Base-by-base conservation (phyloP, 1,139 yeast genomes). In the Pneumocystis wakefieldiae region DNA sequence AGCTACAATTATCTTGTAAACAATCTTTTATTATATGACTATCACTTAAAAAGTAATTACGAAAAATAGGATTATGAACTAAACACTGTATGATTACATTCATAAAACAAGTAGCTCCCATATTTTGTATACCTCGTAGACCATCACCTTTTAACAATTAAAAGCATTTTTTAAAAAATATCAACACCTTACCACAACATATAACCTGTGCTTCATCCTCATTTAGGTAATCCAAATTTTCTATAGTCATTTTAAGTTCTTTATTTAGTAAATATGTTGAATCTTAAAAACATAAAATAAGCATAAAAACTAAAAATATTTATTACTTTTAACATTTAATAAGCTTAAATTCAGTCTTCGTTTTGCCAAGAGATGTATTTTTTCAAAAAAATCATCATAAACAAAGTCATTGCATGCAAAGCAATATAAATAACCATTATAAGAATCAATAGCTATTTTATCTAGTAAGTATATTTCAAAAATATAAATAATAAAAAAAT, bases 31-130 rank as follows among this genome's bases (percentile, higher is more conserved):
- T 71, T 64, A 76, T 74, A 70, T 83, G 86, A 28, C 84, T 86
- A 59, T 88, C 91, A 59, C 84, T 79, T 73, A 92, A 79, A 69
- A 87, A 89, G 67, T 85, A 86, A 69, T 83, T 81, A 66, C 92
- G 81, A 59, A 92, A 80, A 64, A 88, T 78, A 12, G 97, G 97
- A 71, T 91, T 91, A 73, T 92, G 97, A 62, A 92, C 78, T 59
- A 91, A 75, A 0, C 95, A 83, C 75, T 92, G 98, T 59, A 92
- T 75, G 19, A 90, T 83, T 55, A 94, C 87, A 68, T 95, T 87
- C 87, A 92, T 91, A 75, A 88, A 92, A 75, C 98, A 92, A 0
- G 98, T 92, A 0, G 97, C 87, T 0, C 98, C 98, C 82, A 92
- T 83, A 73, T 92, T 92, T 64, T 90, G 85, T 69, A 92, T 83